Evolutionary conservation across 139 green algal genomes (phyloP), one percentile per base, ranked within the genome.

Genomic region (Diplosphaera chodatii): DNA sequence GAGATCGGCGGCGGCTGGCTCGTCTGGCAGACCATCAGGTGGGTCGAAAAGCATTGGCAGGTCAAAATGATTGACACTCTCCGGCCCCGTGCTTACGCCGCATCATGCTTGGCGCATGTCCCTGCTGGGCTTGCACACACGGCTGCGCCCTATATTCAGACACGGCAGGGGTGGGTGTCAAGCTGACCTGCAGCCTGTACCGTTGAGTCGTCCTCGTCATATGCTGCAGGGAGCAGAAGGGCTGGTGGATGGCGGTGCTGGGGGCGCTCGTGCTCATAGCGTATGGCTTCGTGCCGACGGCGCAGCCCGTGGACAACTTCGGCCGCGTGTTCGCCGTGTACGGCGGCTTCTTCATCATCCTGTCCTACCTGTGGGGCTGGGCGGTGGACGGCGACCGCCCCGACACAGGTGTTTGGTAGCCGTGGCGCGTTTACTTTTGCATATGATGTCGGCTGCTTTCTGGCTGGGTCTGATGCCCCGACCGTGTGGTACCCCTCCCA

Each of bases 1-100:
- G 92, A 97, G 48, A 94, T 97, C 55, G 89, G 84, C 25, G 92
- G 90, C 18, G 90, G 91, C 1, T 97, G 89, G 89, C 77, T 95
- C 18, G 84, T 96, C 2, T 97, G 92, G 92, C 85, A 95, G 69
- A 74, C 67, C 25, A 65, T 92, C 1, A 62, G 48, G 48, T 59
- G 48, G n/a, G n/a, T n/a, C n/a, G n/a, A n/a, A n/a, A n/a, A n/a
- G n/a, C n/a, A n/a, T n/a, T n/a, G n/a, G n/a, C 48, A 48, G 8
- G 6, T 6, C 37, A 48, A 10, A 10, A 48, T 48, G 37, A 48
- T 20, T 48, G 37, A 48, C n/a, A n/a, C n/a, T n/a, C n/a, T n/a
- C 8, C 37, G 37, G 37, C 8, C 37, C 8, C 48, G 48, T n/a
- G n/a, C 48, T 59, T 59, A n/a, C n/a, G 48, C 48, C 48, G 8